These are phyloP conservation scores for Rhizopogon sp. DNA, from an alignment of 768 basidiomycete species.

Conservation along the genomic window DNA sequence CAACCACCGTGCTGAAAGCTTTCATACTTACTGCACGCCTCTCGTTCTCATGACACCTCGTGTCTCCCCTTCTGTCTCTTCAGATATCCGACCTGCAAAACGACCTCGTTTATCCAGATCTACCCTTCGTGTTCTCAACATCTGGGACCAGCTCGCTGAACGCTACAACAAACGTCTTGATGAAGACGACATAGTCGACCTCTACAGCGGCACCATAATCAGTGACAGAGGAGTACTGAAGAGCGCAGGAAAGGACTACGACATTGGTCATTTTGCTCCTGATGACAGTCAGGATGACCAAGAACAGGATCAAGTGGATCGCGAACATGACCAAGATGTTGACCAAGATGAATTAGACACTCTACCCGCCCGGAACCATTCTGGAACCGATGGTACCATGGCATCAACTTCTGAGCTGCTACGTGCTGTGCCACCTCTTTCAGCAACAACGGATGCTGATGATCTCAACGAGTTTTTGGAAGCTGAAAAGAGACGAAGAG, in stretches of 20 bases:
- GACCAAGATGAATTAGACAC: conserved; percentile 54
- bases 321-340: conserved; percentile 50
- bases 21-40: no score
- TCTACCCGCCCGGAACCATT: conserved; percentile 31
- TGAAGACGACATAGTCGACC: conserved; percentile 77
- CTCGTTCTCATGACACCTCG: conserved; percentile 15
- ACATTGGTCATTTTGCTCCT: conserved; percentile 50
- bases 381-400: conserved; percentile 21
- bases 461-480: conserved; percentile 66
- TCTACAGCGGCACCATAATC: conserved; percentile 54
- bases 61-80: conserved; percentile 24
- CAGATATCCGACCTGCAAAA: conserved; percentile 39
- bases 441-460: conserved; percentile 46
- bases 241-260: conserved; percentile 31
- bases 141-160: conserved; percentile 66
- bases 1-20: no score
- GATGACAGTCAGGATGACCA: conserved; percentile 31
- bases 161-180: conserved; percentile 63
- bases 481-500: conserved; percentile 51
- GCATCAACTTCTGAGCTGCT: conserved; percentile 27
- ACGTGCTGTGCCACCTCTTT: conserved; percentile 40
- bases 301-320: conserved; percentile 33
- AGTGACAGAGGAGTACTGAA: conserved; percentile 69
- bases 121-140: conserved; percentile 48
- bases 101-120: conserved; percentile 42